Evolutionary conservation across 495 filamentous ascomycete genomes (phyloP).

Genomic region (Sphaerosporella brunnea): DNA sequence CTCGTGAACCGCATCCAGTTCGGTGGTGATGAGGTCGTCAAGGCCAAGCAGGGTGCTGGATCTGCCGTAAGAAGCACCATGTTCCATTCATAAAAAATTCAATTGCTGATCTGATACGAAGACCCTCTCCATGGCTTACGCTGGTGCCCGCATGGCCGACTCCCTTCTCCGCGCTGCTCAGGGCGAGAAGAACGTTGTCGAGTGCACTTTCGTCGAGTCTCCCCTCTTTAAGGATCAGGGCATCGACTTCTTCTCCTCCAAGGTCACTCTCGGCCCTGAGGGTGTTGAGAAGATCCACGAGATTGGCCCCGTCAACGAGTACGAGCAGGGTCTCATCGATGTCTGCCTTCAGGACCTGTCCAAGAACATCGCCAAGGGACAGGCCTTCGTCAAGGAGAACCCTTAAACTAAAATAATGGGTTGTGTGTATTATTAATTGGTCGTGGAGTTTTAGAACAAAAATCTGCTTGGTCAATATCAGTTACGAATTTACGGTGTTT

Average conservation of each 20-base stretch:
- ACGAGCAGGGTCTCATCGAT: slow-evolving; percentile 80
- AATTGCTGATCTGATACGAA: no score
- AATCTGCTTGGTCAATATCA: background rate
- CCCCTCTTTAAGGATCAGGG: slow-evolving; percentile 96
- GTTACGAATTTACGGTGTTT: no score
- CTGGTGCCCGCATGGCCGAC: slow-evolving; percentile 93
- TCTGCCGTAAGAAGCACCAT: slow-evolving; percentile 41
- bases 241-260: slow-evolving; percentile 84
- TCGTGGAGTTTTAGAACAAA: background rate
- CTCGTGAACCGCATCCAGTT: slow-evolving; percentile 95
- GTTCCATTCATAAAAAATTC: no score
- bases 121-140: slow-evolving; percentile 97
- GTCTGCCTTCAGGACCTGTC: slow-evolving; percentile 70
- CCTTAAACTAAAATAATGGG: slow-evolving; percentile 33
- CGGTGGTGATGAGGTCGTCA: slow-evolving; percentile 97
- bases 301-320: slow-evolving; percentile 60
- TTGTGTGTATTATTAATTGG: background rate
- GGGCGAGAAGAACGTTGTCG: slow-evolving; percentile 84
- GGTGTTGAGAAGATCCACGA: slow-evolving; percentile 84
- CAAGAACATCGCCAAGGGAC: slow-evolving; percentile 65
- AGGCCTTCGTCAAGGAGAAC: slow-evolving; percentile 52
- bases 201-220: slow-evolving; percentile 93
- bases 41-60: slow-evolving; percentile 96
- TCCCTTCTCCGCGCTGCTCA: slow-evolving; percentile 78
- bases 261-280: slow-evolving; percentile 86